phyloP scores from a whole-genome alignment of 805 yeast genomes.

The Hanseniaspora lachancei region DNA sequence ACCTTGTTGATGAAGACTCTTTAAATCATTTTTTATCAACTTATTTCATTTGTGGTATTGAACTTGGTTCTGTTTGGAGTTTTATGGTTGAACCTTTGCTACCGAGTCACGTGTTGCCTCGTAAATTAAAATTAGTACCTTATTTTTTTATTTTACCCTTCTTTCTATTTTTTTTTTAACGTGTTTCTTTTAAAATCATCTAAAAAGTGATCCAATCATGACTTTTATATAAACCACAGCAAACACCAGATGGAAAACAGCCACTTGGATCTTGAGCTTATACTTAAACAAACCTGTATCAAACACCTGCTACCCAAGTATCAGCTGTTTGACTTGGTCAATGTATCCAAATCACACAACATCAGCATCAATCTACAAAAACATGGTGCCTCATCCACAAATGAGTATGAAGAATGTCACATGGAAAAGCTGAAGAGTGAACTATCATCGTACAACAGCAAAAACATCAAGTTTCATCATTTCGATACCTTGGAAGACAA shows the following conservation, averaged over 20 bases:
- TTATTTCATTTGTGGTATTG: no score
- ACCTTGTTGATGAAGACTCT: no score
- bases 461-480: neutral
- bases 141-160: no score
- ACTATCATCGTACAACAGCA: neutral
- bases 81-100: no score
- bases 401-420: neutral
- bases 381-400: neutral
- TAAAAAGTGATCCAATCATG: no score
- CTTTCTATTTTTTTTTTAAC: no score
- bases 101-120: no score
- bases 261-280: neutral
- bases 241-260: neutral
- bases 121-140: no score
- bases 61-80: no score
- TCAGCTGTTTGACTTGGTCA: neutral
- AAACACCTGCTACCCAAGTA: slow-evolving; percentile 3
- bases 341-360: neutral
- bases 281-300: neutral
- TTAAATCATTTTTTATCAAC: no score
- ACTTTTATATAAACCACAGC: no score
- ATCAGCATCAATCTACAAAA: neutral
- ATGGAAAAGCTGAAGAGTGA: neutral
- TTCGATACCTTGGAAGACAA: neutral
- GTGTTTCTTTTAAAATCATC: no score